Percentiles rank a stretch among this genome's conserved stretches.
Conservation (phyloP, 2,329 filamentous ascomycete genomes). For the Mariannaea elegans region DNA sequence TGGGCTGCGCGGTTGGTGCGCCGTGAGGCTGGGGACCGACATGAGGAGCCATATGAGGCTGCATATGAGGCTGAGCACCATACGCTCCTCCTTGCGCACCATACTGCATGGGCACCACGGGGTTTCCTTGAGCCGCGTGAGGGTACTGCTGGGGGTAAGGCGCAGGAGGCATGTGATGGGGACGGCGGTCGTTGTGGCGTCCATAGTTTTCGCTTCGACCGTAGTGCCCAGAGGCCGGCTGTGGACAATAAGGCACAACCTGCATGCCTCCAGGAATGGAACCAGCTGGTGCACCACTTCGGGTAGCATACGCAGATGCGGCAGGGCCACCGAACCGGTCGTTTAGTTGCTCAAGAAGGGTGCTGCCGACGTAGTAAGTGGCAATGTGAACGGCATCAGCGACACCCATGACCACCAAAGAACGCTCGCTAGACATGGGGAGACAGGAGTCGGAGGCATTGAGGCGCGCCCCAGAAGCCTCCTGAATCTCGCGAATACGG, state of each 20-base stretch:
- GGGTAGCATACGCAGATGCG: constrained; percentile 96
- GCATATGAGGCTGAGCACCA: constrained; percentile 78
- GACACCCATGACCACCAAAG: constrained; percentile 96
- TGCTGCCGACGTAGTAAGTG: constrained; percentile 98
- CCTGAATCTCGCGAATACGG: constrained; percentile 97
- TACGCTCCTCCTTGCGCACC: constrained; percentile 79
- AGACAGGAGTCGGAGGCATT: constrained; percentile 97
- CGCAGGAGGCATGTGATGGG: constrained; percentile 79
- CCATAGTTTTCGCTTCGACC: constrained; percentile 88
- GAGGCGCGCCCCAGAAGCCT: constrained; percentile 93
- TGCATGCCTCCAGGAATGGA: constrained; percentile 98
- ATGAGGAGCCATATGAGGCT: constrained; percentile 74
- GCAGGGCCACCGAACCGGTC: constrained; percentile 96
- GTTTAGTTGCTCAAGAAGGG: constrained; percentile 95
- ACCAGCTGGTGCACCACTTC: constrained; percentile 91
- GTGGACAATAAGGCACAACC: constrained; percentile 96
- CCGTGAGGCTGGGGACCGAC: constrained; percentile 64
- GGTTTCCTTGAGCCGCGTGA: constrained; percentile 68
- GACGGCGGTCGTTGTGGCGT: constrained; percentile 75
- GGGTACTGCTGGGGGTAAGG: constrained; percentile 78
- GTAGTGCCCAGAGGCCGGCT: constrained; percentile 91
- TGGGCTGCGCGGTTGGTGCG: constrained; percentile 77
- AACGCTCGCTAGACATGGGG: constrained; percentile 93
- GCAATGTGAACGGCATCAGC: constrained; percentile 99
- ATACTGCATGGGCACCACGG: constrained; percentile 80